Percentiles rank a stretch among this genome's conserved stretches.
Conservation (phyloP, 164 flowering plant species). For the Taxillus chinensis region DNA sequence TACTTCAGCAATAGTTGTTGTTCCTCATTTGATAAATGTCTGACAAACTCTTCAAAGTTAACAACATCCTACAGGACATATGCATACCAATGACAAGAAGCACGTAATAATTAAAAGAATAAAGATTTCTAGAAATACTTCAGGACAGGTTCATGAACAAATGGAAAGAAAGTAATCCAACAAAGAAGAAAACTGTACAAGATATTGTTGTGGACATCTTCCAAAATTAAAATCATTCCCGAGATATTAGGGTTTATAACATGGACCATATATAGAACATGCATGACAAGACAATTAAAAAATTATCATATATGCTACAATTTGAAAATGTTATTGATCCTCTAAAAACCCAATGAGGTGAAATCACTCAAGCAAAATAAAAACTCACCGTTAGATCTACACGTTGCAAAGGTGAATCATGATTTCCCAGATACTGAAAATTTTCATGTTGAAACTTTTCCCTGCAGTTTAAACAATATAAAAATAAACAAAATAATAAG, state of each 20-base stretch:
- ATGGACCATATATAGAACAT: too few relatives aligned
- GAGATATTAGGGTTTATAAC: too few relatives aligned
- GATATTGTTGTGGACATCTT: too few relatives aligned
- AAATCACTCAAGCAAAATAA: too few relatives aligned
- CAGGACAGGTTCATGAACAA: too few relatives aligned
- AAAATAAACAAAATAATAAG: not conserved
- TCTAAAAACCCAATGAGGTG: too few relatives aligned
- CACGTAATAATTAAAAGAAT: not conserved
- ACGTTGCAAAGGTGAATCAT: conserved; percentile 41
- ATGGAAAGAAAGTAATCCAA: not conserved
- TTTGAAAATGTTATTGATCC: too few relatives aligned
- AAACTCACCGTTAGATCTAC: conserved; percentile 66
- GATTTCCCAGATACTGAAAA: conserved; percentile 34
- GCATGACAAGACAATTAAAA: too few relatives aligned
- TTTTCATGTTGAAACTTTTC: conserved; percentile 41
- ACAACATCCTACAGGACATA: conserved; percentile 56
- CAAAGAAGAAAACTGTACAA: not conserved
- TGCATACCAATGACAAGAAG: conserved; percentile 1
- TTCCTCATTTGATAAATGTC: conserved; percentile 59
- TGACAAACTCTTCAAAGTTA: conserved; percentile 50
- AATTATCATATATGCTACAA: too few relatives aligned
- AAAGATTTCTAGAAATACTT: not conserved
- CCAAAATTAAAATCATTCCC: too few relatives aligned
- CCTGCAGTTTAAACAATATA: conserved; percentile 31
- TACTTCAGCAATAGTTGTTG: conserved; percentile 57